Percentiles rank a stretch among this genome's conserved stretches.
These are phyloP conservation scores for Pulveroboletus sp. DNA, from an alignment of 768 basidiomycete genomes.

Conservation along the genomic window DNA sequence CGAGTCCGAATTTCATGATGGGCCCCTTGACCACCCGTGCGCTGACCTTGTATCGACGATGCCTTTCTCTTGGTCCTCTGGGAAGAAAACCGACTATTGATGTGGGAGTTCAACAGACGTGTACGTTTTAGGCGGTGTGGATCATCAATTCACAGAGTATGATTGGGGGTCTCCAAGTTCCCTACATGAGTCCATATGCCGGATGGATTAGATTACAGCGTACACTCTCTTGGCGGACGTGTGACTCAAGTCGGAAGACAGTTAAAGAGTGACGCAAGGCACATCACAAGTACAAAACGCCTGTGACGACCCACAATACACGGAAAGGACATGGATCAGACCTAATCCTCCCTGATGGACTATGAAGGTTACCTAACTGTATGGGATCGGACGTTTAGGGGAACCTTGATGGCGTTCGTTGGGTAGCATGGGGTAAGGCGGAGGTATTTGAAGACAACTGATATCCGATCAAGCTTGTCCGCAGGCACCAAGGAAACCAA, in stretches of 20 bases:
- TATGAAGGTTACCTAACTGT: neutral
- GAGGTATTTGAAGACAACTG: neutral
- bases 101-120: too few species aligned
- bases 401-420: neutral
- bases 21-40: too few species aligned
- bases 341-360: neutral
- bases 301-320: neutral
- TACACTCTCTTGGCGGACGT: neutral
- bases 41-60: too few species aligned
- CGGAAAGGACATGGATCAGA: neutral
- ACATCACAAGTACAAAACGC: neutral
- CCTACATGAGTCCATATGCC: too few species aligned
- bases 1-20: neutral
- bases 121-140: too few species aligned
- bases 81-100: too few species aligned
- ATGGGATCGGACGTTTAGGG: neutral
- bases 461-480: neutral
- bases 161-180: too few species aligned
- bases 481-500: neutral
- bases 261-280: neutral
- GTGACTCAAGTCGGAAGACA: neutral
- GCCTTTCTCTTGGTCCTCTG: too few species aligned
- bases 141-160: too few species aligned
- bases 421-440: neutral
- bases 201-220: too few species aligned